Evolutionary conservation across 2,329 filamentous ascomycete species (phyloP), one percentile per base, ranked within the genome.

Genomic region (Penicillium paneum): DNA sequence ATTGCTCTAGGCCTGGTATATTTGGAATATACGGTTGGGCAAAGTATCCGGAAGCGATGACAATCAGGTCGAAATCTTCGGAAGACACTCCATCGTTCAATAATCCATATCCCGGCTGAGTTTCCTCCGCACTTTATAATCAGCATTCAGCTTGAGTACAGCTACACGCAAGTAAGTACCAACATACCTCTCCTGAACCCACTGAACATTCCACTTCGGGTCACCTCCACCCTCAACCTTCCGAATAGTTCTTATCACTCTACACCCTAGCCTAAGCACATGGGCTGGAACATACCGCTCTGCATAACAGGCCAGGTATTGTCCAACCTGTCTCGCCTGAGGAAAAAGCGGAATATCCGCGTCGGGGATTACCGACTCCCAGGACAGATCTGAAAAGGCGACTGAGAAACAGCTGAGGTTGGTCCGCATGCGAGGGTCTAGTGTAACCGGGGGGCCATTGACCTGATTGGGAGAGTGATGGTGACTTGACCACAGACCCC

Each of bases 331-430:
- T 84, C 87, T 90, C 0, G 89, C 90, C 35, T 80, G 84, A 1
- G 90, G 90, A 44, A 94, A 86, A 70, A 87, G 79, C 1, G 87
- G 84, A 1, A 78, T 73, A 4, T 71, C 72, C 1, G 15, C 7
- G 5, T 78, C 74, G 8, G 47, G 55, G 21, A 77, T 60, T 0
- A 78, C 74, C 5, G 72, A 73, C 3, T 81, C 78, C 90, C 90
- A 95, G 6, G 88, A 81, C 24, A 90, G 70, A 67, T 93, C 90
- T 2, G 71, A 73, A 36, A 74, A 74, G 0, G 65, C 62, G 59
- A 94, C 84, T 0, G 89, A 90, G 70, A 91, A 90, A 42, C 82
- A 82, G 73, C 88, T 91, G 64, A 92, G 83, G 68, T 95, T 95
- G 1, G 71, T 74, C 19, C 65, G 64, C 69, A 73, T 72, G 4